These are phyloP conservation scores for Aspergillus ostianus DNA, from an alignment of 495 filamentous ascomycete species.

Conservation along the genomic window DNA sequence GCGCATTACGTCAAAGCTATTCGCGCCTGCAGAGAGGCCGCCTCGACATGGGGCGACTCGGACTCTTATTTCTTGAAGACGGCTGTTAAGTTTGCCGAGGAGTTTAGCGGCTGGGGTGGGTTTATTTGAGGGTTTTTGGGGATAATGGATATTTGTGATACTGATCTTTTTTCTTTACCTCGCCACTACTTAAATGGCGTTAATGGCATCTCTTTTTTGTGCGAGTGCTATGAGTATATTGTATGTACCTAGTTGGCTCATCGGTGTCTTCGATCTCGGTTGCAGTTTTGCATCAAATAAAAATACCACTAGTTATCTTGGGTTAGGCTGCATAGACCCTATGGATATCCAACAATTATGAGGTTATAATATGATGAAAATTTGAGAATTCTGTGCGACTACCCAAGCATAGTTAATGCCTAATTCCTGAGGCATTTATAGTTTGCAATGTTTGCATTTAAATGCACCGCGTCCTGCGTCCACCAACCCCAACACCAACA, in stretches of 20 bases:
- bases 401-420: background rate
- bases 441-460: constrained; percentile 13
- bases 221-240: background rate
- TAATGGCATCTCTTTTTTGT: constrained; percentile 9
- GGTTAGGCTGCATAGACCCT: too few relatives aligned
- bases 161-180: background rate
- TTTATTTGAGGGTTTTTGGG: constrained; percentile 34
- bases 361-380: too few relatives aligned
- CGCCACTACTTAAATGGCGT: constrained; percentile 2
- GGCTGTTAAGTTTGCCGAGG: constrained; percentile 74
- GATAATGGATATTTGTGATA: background rate
- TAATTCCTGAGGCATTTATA: background rate
- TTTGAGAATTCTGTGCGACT: too few relatives aligned
- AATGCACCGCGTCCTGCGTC: background rate
- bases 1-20: constrained; percentile 82
- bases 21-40: constrained; percentile 69
- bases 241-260: background rate
- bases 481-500: background rate
- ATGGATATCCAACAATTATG: too few relatives aligned
- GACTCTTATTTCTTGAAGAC: constrained; percentile 73
- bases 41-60: constrained; percentile 80
- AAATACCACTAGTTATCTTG: background rate
- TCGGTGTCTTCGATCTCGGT: background rate
- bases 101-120: constrained; percentile 74
- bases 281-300: background rate